Evolutionary conservation across 1,284 basidiomycete genomes (phyloP), one percentile per base, ranked within the genome.

Genomic region (Apiotrichum siamense): DNA sequence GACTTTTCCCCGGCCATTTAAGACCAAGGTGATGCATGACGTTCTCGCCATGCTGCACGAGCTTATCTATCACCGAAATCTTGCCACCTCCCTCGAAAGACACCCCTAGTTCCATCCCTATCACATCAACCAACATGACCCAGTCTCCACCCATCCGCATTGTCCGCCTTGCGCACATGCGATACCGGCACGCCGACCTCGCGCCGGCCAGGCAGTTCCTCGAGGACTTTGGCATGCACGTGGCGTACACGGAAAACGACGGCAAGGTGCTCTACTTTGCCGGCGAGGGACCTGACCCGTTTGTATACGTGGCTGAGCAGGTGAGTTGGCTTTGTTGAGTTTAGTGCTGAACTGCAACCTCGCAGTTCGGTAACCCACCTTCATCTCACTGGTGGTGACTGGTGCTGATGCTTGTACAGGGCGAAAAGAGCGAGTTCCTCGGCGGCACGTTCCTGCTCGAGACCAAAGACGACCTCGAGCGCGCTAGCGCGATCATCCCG

Each of bases 181-280:
- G 55, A 36, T 63, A 63, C 48, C 51, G 40, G 27, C 59, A 60
- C 35, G 50, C 33, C 15, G 57, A 63, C 42, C 36, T 63, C 18
- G 50, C 47, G 9, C 48, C 21, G 13, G 38, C 57, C 5, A 36
- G 43, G 24, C 35, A 48, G 21, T 63, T 63, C 46, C 49, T 63
- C 3, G 50, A 54, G 47, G 61, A 63, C 55, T 63, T 63, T 47
- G 61, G 61, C 29, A 45, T 61, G 43, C 45, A 29, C n/a, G 36
- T 60, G 3, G 49, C 49, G 0, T 47, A 51, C 37, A 29, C 36
- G 1, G 53, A 58, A 31, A 18, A 54, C 31, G 49, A 39, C 17
- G 57, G 49, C 27, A 45, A 54, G 39, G 50, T 31, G n/a, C 44
- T 57, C 15, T 63, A 58, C 41, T 61, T 58, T 50, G 50, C 50